phyloP scores from a whole-genome alignment of 2,329 filamentous ascomycete genomes.

The Pleoardoris graminearum region DNA sequence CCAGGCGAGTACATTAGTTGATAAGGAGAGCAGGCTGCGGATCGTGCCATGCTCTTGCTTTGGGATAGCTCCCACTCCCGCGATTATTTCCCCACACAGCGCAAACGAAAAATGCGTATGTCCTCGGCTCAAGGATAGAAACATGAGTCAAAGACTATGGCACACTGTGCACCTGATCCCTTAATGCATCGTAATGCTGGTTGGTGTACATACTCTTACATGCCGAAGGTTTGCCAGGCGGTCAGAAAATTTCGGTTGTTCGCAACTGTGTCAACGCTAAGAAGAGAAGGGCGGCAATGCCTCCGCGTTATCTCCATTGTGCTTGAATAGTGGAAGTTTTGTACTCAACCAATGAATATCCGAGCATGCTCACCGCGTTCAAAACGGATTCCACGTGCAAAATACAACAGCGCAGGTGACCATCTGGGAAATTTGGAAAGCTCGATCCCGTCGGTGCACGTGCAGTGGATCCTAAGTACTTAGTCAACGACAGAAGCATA shows the following conservation, averaged over 20 bases:
- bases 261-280: constrained; percentile 5
- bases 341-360: background rate
- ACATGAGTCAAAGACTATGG: background rate
- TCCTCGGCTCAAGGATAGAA: background rate
- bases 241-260: constrained; percentile 7
- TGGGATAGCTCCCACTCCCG: background rate
- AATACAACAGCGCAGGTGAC: constrained; percentile 1
- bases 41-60: constrained; percentile 4
- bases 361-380: background rate
- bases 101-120: background rate
- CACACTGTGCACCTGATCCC: background rate
- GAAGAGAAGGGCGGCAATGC: background rate
- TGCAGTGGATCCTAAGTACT: background rate
- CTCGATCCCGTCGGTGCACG: background rate
- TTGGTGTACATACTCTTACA: background rate
- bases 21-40: background rate
- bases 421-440: background rate
- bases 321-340: background rate
- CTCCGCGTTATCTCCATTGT: background rate
- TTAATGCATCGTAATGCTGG: background rate
- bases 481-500: no score
- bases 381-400: constrained; percentile 2
- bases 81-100: background rate
- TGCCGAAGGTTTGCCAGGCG: background rate
- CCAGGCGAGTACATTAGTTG: background rate